Conservation (phyloP, 768 basidiomycete species). For the Scleroderma citrinum region DNA sequence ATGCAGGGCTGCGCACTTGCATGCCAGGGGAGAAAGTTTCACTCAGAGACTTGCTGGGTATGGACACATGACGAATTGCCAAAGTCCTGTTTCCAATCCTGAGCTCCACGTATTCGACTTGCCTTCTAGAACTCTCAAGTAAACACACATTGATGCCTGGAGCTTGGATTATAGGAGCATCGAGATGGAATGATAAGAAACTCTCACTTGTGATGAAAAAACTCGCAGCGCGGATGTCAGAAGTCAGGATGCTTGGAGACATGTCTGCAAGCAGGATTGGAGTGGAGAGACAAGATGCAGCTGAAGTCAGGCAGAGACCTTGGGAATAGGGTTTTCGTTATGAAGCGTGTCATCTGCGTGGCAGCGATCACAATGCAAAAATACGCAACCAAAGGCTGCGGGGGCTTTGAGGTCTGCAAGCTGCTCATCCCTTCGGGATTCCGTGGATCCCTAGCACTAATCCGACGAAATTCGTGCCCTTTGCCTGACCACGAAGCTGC, state of each 20-base stretch:
- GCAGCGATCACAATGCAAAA: not conserved
- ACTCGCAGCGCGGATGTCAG: not conserved
- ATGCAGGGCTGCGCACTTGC: not conserved
- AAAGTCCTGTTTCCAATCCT: not conserved
- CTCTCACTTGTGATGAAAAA: not conserved
- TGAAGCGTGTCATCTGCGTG: conserved; percentile 2
- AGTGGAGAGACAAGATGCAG: not conserved
- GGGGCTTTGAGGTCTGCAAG: not conserved
- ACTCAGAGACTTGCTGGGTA: not conserved
- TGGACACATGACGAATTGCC: not conserved
- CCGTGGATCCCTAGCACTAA: not conserved
- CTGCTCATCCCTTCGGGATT: not conserved
- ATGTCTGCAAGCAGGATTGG: not conserved
- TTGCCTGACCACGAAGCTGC: not conserved
- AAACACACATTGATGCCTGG: not conserved
- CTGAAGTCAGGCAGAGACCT: not conserved
- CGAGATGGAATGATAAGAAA: not conserved
- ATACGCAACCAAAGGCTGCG: not conserved
- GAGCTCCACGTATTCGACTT: conserved; percentile 2
- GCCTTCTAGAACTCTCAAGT: not conserved
- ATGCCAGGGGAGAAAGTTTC: not conserved
- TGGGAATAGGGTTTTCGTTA: not conserved
- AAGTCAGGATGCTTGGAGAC: not conserved
- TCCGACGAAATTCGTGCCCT: not conserved
- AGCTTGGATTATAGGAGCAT: not conserved